Base-by-base conservation (phyloP, 192 early-diverging fungal species). In the Entomortierella beljakovae region DNA sequence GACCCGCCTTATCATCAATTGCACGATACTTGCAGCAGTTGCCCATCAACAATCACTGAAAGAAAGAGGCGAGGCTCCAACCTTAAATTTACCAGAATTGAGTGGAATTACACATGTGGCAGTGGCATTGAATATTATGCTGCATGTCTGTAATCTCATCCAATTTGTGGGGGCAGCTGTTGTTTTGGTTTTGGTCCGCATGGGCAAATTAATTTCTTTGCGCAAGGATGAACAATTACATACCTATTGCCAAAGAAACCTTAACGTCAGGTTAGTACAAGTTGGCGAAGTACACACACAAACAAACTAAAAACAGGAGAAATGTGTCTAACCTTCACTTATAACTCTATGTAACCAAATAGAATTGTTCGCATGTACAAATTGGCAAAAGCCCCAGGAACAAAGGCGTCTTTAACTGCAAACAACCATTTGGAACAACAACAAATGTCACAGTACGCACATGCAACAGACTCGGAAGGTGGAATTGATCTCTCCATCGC, bases 191-290 rank as follows among this genome's bases (percentile, higher is more conserved):
- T 22, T 79, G 61, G 75, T 70, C 1, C 56, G 75, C 1, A 55
- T 42, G 26, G 61, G 68, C 6, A 69, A 70, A 51, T 31, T 79
- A 38, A 51, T 79, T 1, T 52, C 67, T 0, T 42, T 79, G 49
- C 40, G 75, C 15, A 69, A 70, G 57, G 75, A 79, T 22, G 75
- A 79, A 57, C 68, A 79, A 10, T 42, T 79, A 31, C 75, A 79
- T 35, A 65, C 75, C 6, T 79, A 70, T 28, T 79, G 75, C 35
- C 75, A 79, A 20, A 40, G 75, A 26, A 79, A 79, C 22, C 62
- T 79, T 28, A 79, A 69, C 26, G 75, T 79, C 31, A 61, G 74
- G 74, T 77, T 69, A 38, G 50, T 23, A 4, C 37, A 18, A 31
- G 16, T 46, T 15, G 37, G 10, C 29, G 40, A 26, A 16, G 48